Percentiles rank a stretch among this genome's conserved stretches.
Evolutionary conservation across 352 stramenopile species (phyloP).

Genomic region (Elongisporangium anandrum): DNA sequence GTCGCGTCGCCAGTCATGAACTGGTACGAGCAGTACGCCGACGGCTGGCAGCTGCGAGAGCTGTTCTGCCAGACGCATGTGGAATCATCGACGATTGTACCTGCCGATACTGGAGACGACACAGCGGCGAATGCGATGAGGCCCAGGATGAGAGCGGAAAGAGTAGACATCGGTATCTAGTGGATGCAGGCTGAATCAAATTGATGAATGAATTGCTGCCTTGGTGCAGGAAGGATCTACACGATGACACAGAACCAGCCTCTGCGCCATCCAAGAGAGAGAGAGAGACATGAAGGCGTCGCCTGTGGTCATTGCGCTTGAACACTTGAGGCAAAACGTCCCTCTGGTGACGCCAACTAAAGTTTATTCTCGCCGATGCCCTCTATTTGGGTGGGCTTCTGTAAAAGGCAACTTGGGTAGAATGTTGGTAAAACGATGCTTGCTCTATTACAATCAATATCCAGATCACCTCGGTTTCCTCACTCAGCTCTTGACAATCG

Average conservation of each 20-base stretch:
- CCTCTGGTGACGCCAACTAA: no score
- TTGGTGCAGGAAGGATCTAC: no score
- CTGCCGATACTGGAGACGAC: neutral
- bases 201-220: neutral
- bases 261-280: no score
- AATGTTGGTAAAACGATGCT: no score
- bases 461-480: no score
- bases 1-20: conserved; percentile 35
- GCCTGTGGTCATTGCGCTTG: neutral
- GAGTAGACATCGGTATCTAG: neutral
- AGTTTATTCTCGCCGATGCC: no score
- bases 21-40: conserved; percentile 28
- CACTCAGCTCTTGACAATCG: conserved; percentile 20
- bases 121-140: neutral
- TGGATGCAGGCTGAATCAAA: neutral
- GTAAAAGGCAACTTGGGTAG: no score
- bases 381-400: no score
- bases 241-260: no score
- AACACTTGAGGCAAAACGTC: no score
- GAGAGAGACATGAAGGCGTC: neutral
- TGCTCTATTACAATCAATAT: no score
- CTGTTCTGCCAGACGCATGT: conserved; percentile 23
- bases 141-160: neutral
- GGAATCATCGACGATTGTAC: conserved; percentile 20
- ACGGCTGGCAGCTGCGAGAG: conserved; percentile 19